Evolutionary conservation across 352 stramenopile genomes (phyloP), one percentile per base, ranked within the genome.

Genomic region (Phytopythium boreale): DNA sequence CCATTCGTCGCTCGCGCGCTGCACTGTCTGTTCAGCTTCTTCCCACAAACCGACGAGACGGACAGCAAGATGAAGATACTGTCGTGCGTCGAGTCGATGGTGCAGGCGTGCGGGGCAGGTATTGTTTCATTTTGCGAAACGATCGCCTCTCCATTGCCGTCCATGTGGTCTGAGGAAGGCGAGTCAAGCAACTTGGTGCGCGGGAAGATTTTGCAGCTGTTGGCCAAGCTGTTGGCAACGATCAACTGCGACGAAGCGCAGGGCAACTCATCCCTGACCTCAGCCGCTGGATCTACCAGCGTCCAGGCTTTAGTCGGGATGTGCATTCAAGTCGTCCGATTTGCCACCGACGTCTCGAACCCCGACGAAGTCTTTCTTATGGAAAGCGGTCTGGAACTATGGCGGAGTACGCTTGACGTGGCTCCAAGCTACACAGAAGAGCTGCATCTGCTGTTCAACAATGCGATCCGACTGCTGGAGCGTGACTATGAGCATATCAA

Each of bases 361-460:
- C 83, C 87, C 10, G 85, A 96, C 52, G 76, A 92, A 59, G 82
- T 96, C 26, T 95, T 92, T 47, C 71, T 95, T 17, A 94, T 96
- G 84, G 87, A 96, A 56, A 88, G 70, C 64, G 88, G 86, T 2
- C 60, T 95, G 20, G 81, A 89, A 53, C 68, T 95, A 5, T 95
- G 88, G 88, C 76, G 66, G 34, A 72, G 87, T 56, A 76, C 78
- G 12, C 68, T 90, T 11, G 68, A 77, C 19, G 72, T 88, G 49
- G 72, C 72, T 2, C 71, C 69, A 1, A 56, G 67, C 17, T 95
- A 96, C 72, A 84, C 74, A 0, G 77, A 89, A 59, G 74, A 87
- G 49, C 75, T 95, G 1, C 86, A 95, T 49, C 15, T 69, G 22
- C 77, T 94, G 0, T 92, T 94, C 34, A 61, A 46, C 10, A 89